A percentile compares a stretch with the other conserved stretches of the same genome.
These are phyloP conservation scores for Tolypocladium ovalisporum DNA, from an alignment of 2,329 filamentous ascomycete species.

Conservation along the genomic window DNA sequence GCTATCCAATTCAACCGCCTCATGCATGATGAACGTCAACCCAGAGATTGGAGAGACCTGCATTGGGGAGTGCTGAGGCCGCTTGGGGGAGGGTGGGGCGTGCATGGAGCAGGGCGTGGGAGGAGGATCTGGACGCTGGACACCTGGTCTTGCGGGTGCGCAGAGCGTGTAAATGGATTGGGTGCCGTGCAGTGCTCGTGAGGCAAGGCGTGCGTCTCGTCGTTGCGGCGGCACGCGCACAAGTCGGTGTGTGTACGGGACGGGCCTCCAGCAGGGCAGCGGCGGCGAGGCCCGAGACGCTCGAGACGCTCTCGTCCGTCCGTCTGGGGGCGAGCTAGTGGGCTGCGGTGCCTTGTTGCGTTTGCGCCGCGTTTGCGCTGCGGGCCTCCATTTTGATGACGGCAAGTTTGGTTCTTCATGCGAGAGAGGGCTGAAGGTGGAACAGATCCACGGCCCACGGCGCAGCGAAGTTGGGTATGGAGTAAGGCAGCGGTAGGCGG, in stretches of 20 bases:
- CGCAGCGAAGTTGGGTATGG: neutral
- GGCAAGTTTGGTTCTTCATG: neutral
- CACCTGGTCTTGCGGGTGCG: neutral
- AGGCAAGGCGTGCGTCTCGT: neutral
- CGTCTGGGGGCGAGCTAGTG: constrained; percentile 6
- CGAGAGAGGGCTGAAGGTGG: neutral
- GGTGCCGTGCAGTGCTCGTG: neutral
- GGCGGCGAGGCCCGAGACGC: neutral
- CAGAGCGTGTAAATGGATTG: neutral
- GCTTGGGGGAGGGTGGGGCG: neutral
- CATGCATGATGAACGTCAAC: constrained; percentile 4
- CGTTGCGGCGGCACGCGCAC: neutral
- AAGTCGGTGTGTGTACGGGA: neutral
- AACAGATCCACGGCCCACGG: neutral
- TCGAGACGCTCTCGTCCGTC: constrained; percentile 3
- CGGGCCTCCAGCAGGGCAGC: neutral
- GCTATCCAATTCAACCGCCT: neutral
- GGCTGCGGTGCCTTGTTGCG: neutral
- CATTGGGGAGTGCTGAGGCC: constrained; percentile 1
- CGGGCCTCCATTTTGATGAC: neutral
- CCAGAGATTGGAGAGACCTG: constrained; percentile 2
- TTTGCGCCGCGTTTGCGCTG: neutral
- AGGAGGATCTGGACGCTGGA: neutral
- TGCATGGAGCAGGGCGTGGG: neutral
- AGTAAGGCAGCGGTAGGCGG: neutral